Evolutionary conservation across 208 protist genomes (phyloP), one percentile per base, ranked within the genome.

Genomic region (Leishmania mexicana): DNA sequence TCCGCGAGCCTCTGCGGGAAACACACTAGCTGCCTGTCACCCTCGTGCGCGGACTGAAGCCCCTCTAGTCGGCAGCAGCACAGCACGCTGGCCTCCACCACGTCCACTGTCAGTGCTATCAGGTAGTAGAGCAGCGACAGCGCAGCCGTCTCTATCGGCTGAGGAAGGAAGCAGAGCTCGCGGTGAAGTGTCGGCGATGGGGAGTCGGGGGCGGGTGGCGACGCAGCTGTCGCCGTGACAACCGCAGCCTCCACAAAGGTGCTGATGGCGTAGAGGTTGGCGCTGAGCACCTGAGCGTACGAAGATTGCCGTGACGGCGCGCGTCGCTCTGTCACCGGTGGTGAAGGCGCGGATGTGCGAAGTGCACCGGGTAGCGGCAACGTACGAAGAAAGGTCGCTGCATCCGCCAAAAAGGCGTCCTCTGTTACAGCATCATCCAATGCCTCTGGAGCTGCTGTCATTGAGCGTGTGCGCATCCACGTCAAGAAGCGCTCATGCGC

Each of bases 261-360:
- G 54, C 75, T 83, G 80, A 83, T 79, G 67, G 80, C 76, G 75
- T 83, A 83, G 3, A 83, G 72, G 65, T 79, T 83, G 35, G 75
- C 47, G 68, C 76, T 75, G 51, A 84, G 28, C 38, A 84, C 31
- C 53, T 72, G 81, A 11, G 81, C 72, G 35, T 79, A 75, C 49
- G 45, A 76, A 28, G 17, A 53, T 15, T 17, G 49, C 47, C 68
- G n/a, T 21, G 68, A 51, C 15, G 19, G 8, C 5, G 6, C 68
- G 21, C 42, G 42, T 35, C 68, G 42, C 68, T 42, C 38, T 73
- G 68, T 53, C 68, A 5, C 21, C 4, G 68, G 68, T 73, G 42
- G 68, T 19, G 42, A 51, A 49, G 68, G 6, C 42, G 28, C 68
- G 45, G 31, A 53, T 51, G 1, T 3, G 42, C 31, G 38, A 31